Base-by-base conservation (phyloP, 306 rosid species). In the Delonix regia region DNA sequence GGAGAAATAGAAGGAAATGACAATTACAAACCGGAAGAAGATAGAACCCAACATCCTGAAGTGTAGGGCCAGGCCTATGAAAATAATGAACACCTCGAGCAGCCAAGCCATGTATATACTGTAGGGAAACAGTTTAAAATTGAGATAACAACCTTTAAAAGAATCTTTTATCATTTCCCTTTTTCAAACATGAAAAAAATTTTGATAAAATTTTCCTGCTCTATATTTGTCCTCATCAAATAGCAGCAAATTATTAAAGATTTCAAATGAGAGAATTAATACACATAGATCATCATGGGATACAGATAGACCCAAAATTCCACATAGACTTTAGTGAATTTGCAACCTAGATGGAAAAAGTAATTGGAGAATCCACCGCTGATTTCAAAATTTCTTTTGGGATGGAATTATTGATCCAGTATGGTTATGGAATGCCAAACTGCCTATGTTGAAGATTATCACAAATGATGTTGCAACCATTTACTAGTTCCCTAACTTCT, bases 71-170 rank as follows among this genome's bases (percentile, higher is more conserved):
- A 28, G 98, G 98, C 86, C 81, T 88, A 83, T 92, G 98, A 36
- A 94, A 76, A 78, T 90, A 94, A 79, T 94, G 98, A 83, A 94
- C 90, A 73, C 94, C 97, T 30, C 89, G 93, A 73, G 94, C 98
- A 49, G 96, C 98, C 81, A 94, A 78, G 61, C 94, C 97, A 76
- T 94, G 97, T 39, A 92, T 67, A 71, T 94, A 94, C 98, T 94
- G 87, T 72, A 80, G 39, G 75, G 24, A 73, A 88, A 41, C 44
- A 48, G 60, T 45, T 67, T 12, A 66, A 52, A 41, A 52, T 57
- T 75, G 39, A 57, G 63, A 61, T 27, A 75, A 74, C 72, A 76
- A 42, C 63, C 80, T 70, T 63, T 51, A 45, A 67, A 76, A 84
- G 6, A 70, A 65, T 69, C 65, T 68, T 21, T 30, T 41, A 52